Percentiles rank a stretch among this genome's conserved stretches.
Evolutionary conservation across 176 grass and related monocot species (phyloP).

Genomic region (Chrysopogon serrulatus): DNA sequence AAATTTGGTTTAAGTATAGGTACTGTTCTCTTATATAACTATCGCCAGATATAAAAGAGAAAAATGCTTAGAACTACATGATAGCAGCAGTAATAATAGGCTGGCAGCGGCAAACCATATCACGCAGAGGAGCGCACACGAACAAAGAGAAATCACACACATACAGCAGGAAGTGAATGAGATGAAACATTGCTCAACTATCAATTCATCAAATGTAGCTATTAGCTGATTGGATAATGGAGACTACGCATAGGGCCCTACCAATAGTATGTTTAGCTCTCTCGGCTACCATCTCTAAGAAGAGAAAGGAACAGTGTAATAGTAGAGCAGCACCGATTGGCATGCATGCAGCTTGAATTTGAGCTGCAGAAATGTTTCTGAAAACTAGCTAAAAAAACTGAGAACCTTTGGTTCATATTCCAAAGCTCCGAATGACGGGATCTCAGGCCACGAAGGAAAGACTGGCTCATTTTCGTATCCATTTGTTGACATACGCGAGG

Average conservation of each 20-base stretch:
- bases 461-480: constrained; percentile 44
- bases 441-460: not conserved
- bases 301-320: not conserved
- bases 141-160: not conserved
- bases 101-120: too few species aligned
- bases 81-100: too few species aligned
- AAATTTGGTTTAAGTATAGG: not conserved
- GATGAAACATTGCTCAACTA: not conserved
- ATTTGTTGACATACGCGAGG: constrained; percentile 81
- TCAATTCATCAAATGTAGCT: not conserved
- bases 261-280: not conserved
- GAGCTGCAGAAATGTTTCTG: not conserved
- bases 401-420: not conserved
- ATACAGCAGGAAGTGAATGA: not conserved
- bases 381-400: not conserved
- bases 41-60: too few species aligned
- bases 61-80: too few species aligned
- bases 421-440: not conserved
- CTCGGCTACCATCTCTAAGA: not conserved
- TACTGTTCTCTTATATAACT: not conserved
- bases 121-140: too few species aligned
- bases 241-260: not conserved
- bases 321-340: not conserved
- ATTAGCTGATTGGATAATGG: not conserved
- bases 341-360: not conserved